Base-by-base conservation (phyloP, 2,329 filamentous ascomycete species). In the Nakataea oryzae region DNA sequence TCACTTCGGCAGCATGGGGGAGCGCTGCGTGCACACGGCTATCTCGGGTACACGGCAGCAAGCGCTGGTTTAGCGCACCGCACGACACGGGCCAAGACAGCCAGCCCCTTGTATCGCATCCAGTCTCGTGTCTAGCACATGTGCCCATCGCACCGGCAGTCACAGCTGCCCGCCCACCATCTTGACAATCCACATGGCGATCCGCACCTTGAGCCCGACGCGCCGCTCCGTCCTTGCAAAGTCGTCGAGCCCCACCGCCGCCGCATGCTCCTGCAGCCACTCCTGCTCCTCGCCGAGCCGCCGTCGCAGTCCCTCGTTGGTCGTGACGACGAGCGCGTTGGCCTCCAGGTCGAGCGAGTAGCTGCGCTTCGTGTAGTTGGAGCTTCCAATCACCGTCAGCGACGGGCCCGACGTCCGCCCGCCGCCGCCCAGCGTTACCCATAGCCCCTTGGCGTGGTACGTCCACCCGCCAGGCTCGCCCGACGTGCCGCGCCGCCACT, bases 391-490 rank as follows among this genome's bases (percentile, higher is more conserved):
- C 24, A 97, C 80, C 34, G 87, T 96, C 62, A 97, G 80, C 58
- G 88, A 87, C 0, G 92, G 92, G 54, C 86, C 77, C 47, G 79
- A 73, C 58, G 88, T 83, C 27, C 14, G 17, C 29, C 8, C 57
- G 14, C 17, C 41, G 2, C 80, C 78, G 0, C 88, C 84, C 62
- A 93, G 79, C 0, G 90, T 91, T 29, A 97, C 81, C 93, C 93
- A 97, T 2, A 97, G 79, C 0, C 95, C 95, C 75, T 99, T 99
- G 58, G 95, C 95, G 70, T 99, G 95, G 74, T 99, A 99, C 0
- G 93, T 97, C 95, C 96, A 99, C 0, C 91, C 93, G 1, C 80
- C 90, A 0, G 89, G 86, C 68, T 91, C 83, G 24, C 89, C 89
- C 2, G 96, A 89, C 0, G 86, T 90, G 11, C 95, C 95, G 57